These are phyloP conservation scores for Phytopythium ostracodes DNA, from an alignment of 352 stramenopile genomes.

Conservation along the genomic window DNA sequence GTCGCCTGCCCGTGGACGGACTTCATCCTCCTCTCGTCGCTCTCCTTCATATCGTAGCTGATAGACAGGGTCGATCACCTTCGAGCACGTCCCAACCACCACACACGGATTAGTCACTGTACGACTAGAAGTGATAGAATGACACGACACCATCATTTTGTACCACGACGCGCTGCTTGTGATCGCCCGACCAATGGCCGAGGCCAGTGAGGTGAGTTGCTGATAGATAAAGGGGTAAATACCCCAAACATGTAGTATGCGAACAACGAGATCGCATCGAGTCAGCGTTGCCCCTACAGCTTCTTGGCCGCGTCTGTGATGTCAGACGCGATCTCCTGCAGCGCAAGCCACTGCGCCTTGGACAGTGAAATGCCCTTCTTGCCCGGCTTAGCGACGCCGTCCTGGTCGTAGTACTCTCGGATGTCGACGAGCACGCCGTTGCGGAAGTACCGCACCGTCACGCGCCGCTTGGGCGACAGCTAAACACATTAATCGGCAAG, in stretches of 20 bases:
- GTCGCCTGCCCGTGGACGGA: not conserved
- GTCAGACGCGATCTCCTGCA: slow-evolving; percentile 28
- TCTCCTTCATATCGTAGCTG: not conserved
- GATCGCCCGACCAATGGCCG: too few species aligned
- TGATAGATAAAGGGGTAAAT: not conserved
- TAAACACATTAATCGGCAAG: slow-evolving; percentile 8
- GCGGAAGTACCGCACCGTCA: slow-evolving; percentile 48
- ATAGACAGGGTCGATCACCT: too few species aligned
- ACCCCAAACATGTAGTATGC: too few species aligned
- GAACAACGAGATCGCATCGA: not conserved
- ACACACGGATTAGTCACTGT: not conserved
- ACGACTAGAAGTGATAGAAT: not conserved
- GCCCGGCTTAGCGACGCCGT: slow-evolving; percentile 50
- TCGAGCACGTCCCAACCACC: not conserved
- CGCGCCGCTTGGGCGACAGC: slow-evolving; percentile 50
- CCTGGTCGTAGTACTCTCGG: slow-evolving; percentile 70
- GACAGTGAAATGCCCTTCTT: slow-evolving; percentile 79
- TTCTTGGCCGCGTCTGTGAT: slow-evolving; percentile 25
- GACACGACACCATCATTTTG: not conserved
- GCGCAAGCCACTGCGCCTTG: slow-evolving; percentile 53
- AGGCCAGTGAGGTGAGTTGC: too few species aligned
- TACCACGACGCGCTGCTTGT: not conserved
- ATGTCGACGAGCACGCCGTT: slow-evolving; percentile 52
- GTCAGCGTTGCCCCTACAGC: slow-evolving; percentile 1
- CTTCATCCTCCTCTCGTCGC: not conserved